Conservation (phyloP, 306 rosid genomes). For the Pyrus pyrifolia region DNA sequence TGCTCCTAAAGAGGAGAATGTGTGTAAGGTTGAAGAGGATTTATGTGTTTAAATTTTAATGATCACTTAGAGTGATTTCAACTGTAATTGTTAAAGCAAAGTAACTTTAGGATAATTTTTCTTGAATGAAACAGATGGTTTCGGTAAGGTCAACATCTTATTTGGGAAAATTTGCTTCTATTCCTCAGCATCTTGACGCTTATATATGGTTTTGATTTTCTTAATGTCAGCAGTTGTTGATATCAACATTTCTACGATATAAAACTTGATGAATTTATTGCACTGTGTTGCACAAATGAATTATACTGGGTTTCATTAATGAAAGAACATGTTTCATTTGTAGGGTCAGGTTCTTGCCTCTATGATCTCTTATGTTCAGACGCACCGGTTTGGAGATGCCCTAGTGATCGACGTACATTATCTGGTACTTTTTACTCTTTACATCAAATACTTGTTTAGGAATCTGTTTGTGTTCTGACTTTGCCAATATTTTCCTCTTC, state of each 20-base stretch:
- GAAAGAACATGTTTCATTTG: constrained; percentile 20
- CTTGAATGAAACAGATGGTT: not conserved
- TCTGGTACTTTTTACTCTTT: constrained; percentile 33
- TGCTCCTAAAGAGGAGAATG: not conserved
- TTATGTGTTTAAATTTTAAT: not conserved
- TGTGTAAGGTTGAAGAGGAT: not conserved
- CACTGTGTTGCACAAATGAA: not conserved
- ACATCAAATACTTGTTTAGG: not conserved
- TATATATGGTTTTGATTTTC: not conserved
- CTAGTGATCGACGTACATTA: constrained; percentile 26
- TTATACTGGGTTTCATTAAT: not conserved
- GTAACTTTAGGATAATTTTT: not conserved
- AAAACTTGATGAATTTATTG: not conserved
- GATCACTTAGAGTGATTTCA: not conserved
- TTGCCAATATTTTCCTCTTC: not conserved
- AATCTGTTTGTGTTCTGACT: not conserved
- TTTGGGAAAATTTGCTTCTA: not conserved
- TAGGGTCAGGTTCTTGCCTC: constrained; percentile 53
- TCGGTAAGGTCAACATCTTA: not conserved
- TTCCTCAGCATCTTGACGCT: not conserved
- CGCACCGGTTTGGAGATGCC: constrained; percentile 37
- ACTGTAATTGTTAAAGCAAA: not conserved
- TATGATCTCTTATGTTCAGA: constrained; percentile 76
- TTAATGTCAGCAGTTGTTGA: not conserved
- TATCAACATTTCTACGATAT: not conserved